A percentile compares a stretch with the other conserved stretches of the same genome.
phyloP scores from a whole-genome alignment of 495 filamentous ascomycete genomes.

The Platismatia glauca region DNA sequence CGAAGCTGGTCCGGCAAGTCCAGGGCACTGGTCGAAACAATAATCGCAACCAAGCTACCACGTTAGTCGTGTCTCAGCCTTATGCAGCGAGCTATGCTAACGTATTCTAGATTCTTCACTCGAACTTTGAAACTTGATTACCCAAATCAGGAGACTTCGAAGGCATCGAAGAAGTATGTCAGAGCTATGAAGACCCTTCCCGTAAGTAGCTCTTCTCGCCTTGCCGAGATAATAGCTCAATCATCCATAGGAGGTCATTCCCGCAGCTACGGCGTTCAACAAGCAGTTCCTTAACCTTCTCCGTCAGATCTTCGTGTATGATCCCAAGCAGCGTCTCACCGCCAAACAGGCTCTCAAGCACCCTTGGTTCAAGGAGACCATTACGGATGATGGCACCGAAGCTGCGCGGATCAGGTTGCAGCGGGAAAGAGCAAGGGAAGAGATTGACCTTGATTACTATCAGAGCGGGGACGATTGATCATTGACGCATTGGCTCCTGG shows the following conservation, averaged over 20 bases:
- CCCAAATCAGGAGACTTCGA: conserved; percentile 75
- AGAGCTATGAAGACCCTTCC: conserved; percentile 84
- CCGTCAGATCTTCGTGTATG: conserved; percentile 87
- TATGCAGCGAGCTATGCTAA: conserved; percentile 15
- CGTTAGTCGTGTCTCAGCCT: conserved; percentile 47
- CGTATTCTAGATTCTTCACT: conserved; percentile 64
- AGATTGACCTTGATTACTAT: conserved; percentile 11
- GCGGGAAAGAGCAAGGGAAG: conserved; percentile 28
- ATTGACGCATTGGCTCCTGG: background rate
- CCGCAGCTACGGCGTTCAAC: conserved; percentile 67
- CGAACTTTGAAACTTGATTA: conserved; percentile 70
- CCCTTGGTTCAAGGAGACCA: conserved; percentile 83
- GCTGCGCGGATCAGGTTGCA: conserved; percentile 64
- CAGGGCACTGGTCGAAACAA: conserved; percentile 53
- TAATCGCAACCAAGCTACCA: conserved; percentile 64
- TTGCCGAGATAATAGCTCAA: conserved; percentile 4
- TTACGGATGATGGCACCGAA: conserved; percentile 89
- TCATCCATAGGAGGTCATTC: conserved; percentile 73
- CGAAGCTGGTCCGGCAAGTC: conserved; percentile 65
- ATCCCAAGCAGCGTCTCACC: conserved; percentile 80
- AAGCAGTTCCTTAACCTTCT: conserved; percentile 80
- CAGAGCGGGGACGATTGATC: background rate
- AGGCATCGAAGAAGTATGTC: conserved; percentile 85
- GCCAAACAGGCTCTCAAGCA: conserved; percentile 87
- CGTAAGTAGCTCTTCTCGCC: conserved; percentile 44